Evolutionary conservation across 306 rosid species (phyloP), one percentile per base, ranked within the genome.

Genomic region (Castanea sativa): DNA sequence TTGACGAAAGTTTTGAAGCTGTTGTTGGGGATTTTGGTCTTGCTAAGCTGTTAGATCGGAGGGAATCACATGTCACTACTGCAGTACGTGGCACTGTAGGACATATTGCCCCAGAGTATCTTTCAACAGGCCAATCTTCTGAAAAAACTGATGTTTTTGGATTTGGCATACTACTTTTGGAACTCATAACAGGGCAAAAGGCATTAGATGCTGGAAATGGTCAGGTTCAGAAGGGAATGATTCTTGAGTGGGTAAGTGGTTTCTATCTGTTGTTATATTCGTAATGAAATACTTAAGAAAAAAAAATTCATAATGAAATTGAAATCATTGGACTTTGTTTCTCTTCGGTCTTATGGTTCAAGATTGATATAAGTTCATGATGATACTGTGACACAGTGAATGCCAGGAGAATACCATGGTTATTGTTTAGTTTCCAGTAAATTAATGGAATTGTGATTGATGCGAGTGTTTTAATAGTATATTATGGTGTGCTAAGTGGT

Each of bases 1-100:
- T 94, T 23, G 99, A 94, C 3, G 97, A 88, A 86, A 86, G 95
- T 79, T 93, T 90, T 86, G 97, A 95, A 89, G 98, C 98, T 5
- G 92, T 95, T 80, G 99, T 93, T 23, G 99, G 99, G 76, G 99
- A 95, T 89, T 95, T 95, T 32, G 98, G 99, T 78, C 97, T 95
- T 41, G 99, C 98, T 16, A 95, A 95, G 90, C 90, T 95, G 77
- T 88, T 95, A 71, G 99, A 95, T 86, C 88, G 87, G 85, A 91
- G 94, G 84, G 99, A 93, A 84, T 95, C 99, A 5, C 99, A 95
- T 74, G 98, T 95, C 72, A 95, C 99, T 45, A 95, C 99, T 53
- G 98, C 99, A 38, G 99, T 93, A 59, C 89, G 98, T 5, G 99
- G 99, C 23, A 95, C 99, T 0, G 93, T 93, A 38, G 99, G 98